A percentile compares a stretch with the other conserved stretches of the same genome.
Evolutionary conservation across 2,329 filamentous ascomycete species (phyloP).

Genomic region (Penicillium freii): DNA sequence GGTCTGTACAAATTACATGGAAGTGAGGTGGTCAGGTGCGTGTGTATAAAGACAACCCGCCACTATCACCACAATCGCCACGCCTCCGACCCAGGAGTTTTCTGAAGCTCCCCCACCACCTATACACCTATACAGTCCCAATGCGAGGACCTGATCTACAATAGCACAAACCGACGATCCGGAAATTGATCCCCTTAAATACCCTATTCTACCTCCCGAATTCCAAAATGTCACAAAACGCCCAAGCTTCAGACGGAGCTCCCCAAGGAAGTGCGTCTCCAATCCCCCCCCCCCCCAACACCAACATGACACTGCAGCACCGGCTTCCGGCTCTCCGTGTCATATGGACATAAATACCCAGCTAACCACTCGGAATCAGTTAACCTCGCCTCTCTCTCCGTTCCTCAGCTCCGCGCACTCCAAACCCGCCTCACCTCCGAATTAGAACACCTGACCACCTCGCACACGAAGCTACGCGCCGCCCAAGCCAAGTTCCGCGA

Average conservation of each 20-base stretch:
- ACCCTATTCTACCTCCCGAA: too few relatives aligned
- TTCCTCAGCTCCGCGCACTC: slow-evolving; percentile 81
- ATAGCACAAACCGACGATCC: not conserved
- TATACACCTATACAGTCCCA: slow-evolving; percentile 3
- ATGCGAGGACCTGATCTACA: not conserved
- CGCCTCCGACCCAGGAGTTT: slow-evolving; percentile 4
- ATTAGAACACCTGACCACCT: slow-evolving; percentile 87
- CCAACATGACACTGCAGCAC: not conserved
- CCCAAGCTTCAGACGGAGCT: slow-evolving; percentile 32
- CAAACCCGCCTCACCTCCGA: slow-evolving; percentile 97
- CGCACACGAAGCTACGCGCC: slow-evolving; percentile 83
- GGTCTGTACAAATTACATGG: not conserved
- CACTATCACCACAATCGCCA: slow-evolving; percentile 5
- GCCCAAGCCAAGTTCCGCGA: slow-evolving; percentile 91
- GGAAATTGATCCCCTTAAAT: not conserved
- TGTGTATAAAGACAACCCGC: not conserved
- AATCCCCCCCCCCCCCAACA: not conserved
- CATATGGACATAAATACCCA: not conserved
- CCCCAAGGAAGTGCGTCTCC: slow-evolving; percentile 30
- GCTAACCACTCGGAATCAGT: slow-evolving; percentile 37
- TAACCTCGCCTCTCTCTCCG: slow-evolving; percentile 73
- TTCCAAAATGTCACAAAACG: slow-evolving; percentile 28
- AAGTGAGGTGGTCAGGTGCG: not conserved
- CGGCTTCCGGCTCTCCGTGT: not conserved
- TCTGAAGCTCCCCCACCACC: slow-evolving; percentile 7